Conservation (phyloP, 1,284 basidiomycete species). For the Apiotrichum domesticum region DNA sequence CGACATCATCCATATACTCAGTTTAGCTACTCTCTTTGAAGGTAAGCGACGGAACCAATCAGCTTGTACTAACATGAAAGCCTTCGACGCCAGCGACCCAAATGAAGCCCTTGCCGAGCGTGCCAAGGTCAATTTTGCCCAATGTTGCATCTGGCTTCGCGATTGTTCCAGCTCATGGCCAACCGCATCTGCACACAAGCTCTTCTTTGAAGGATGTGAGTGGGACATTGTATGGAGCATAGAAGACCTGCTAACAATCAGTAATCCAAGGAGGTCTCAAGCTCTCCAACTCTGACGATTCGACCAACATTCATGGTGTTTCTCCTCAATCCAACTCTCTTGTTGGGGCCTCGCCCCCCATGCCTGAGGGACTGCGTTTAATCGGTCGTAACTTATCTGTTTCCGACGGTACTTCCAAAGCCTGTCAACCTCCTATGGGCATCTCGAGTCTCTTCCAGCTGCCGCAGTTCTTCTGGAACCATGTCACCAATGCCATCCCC, state of each 20-base stretch:
- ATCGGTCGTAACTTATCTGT: conserved; percentile 20
- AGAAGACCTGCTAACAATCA: background rate
- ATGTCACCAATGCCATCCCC: conserved; percentile 14
- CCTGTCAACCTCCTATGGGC: conserved; percentile 3
- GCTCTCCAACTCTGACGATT: conserved; percentile 3
- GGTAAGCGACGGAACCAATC: background rate
- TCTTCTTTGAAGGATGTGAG: conserved; percentile 38
- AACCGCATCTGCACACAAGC: conserved; percentile 35
- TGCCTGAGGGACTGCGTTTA: conserved; percentile 13
- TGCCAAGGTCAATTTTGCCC: conserved; percentile 35
- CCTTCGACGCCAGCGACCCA: conserved; percentile 22
- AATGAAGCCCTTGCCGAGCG: conserved; percentile 21
- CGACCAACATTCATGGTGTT: background rate
- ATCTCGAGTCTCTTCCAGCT: conserved; percentile 27
- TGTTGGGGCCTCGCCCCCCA: background rate
- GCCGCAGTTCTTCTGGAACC: conserved; percentile 38
- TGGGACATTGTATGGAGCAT: background rate
- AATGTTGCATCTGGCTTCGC: conserved; percentile 42
- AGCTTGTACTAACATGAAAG: background rate
- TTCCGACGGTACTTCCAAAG: background rate
- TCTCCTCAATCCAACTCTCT: background rate
- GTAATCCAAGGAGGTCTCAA: conserved; percentile 37
- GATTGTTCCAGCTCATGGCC: conserved; percentile 38
- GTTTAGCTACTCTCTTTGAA: conserved; percentile 35
- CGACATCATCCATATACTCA: conserved; percentile 41